Conservation (phyloP, 2,329 filamentous ascomycete species). For the Fusarium hostae region DNA sequence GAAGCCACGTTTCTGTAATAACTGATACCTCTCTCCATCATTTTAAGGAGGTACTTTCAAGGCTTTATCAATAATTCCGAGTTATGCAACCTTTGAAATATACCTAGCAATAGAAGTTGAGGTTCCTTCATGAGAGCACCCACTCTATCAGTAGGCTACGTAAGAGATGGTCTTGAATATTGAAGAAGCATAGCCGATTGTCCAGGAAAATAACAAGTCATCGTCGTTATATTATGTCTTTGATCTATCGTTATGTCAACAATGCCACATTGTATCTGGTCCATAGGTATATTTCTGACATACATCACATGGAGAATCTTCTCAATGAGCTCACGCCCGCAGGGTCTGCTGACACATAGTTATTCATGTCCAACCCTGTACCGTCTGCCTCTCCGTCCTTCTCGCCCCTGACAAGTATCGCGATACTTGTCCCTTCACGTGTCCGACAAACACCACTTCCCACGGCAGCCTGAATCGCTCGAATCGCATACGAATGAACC, state of each 20-base stretch:
- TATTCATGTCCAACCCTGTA: not conserved
- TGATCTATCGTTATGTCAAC: not conserved
- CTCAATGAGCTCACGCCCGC: constrained; percentile 7
- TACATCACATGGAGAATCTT: constrained; percentile 21
- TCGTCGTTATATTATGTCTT: not conserved
- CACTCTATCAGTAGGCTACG: not conserved
- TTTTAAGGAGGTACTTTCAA: no score
- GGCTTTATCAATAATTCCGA: no score
- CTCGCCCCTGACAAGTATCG: constrained; percentile 63
- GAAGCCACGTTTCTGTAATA: no score
- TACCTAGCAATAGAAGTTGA: no score
- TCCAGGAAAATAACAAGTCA: not conserved
- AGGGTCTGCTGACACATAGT: not conserved
- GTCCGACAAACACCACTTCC: constrained; percentile 58
- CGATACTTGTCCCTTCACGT: constrained; percentile 64
- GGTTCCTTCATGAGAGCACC: not conserved
- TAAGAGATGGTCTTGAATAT: not conserved
- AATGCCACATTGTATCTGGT: not conserved
- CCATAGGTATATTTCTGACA: no score
- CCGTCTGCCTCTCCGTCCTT: constrained; percentile 11
- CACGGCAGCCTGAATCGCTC: constrained; percentile 55
- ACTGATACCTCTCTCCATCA: no score
- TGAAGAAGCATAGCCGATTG: not conserved
- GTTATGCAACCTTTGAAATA: no score
- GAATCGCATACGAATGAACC: constrained; percentile 61